Base-by-base conservation (phyloP, 2,329 filamentous ascomycete genomes). In the Neospermospora avenae region DNA sequence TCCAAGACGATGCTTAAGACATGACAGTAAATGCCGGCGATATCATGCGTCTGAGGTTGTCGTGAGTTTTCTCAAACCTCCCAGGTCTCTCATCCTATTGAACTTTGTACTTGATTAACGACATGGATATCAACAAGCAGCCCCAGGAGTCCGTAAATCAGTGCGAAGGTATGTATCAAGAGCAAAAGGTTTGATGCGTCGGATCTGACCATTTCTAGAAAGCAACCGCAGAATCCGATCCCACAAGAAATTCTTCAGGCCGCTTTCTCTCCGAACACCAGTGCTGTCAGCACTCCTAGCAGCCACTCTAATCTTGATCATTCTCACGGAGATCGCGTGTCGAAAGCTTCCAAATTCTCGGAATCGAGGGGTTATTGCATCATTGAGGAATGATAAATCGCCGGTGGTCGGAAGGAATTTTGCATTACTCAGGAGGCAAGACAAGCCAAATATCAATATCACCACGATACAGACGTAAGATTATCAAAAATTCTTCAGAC, bases 351-450 rank as follows among this genome's bases (percentile, higher is more conserved):
- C 53, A 25, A 55, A 28, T 45, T 42, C 53, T 20, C n/a, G 4
- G 11, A 55, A 55, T 22, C 35, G 53, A 55, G 53, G 53, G 3
- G n/a, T 55, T 16, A 28, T 55, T 45, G 37, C 37, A 44, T 44
- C 53, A 5, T 22, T 55, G 22, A 45, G 45, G 5, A 24, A 20
- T 42, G 37, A 55, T 20, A 42, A 18, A n/a, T 24, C 34, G 4
- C 20, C 49, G 3, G n/a, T 28, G 8, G 37, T 53, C 0, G 49
- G 49, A 13, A 53, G 49, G 25, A 18, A 28, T 53, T 11, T n/a
- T 41, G n/a, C n/a, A 2, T 2, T 41, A 8, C 10, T 53, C 1
- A 35, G 18, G 10, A 55, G 53, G 34, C 39, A 55, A 31, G 53
- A n/a, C 24, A n/a, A 13, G n/a, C 34, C 34, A n/a, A 41, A n/a